These are phyloP conservation scores for Apiotrichum gamsii DNA, from an alignment of 1,284 basidiomycete genomes.

Conservation along the genomic window DNA sequence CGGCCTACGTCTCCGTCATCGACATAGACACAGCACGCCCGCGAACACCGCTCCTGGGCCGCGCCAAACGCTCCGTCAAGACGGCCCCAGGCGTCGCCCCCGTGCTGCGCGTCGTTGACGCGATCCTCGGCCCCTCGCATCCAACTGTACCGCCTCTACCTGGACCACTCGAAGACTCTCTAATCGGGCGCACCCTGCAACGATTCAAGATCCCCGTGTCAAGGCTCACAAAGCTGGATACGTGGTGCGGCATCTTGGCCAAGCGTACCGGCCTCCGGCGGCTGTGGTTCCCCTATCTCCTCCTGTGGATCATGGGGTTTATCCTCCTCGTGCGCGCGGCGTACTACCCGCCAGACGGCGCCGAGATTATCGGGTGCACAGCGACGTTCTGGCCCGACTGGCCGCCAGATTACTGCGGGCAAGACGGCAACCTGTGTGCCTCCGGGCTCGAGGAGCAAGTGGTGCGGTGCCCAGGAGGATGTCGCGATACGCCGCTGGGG, in stretches of 20 bases:
- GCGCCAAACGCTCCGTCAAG: too few species aligned
- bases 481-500: conserved; percentile 28
- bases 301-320: conserved; percentile 28
- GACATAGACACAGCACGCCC: neutral
- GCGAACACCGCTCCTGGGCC: neutral
- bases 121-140: conserved; percentile 9
- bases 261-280: neutral
- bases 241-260: neutral
- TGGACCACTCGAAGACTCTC: neutral
- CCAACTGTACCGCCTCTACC: neutral
- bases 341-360: conserved; percentile 27
- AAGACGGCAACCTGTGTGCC: conserved; percentile 28
- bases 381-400: conserved; percentile 32
- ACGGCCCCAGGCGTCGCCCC: neutral
- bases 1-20: neutral
- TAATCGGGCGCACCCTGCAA: neutral
- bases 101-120: neutral
- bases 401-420: conserved; percentile 40
- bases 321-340: conserved; percentile 36
- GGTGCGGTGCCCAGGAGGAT: conserved; percentile 40
- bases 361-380: conserved; percentile 28
- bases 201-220: neutral
- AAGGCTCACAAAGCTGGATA: conserved; percentile 4
- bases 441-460: conserved; percentile 13
- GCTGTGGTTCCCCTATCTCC: conserved; percentile 21